Evolutionary conservation across 164 flowering plant species (phyloP), one percentile per base, ranked within the genome.

Genomic region (Vitis cinerea): DNA sequence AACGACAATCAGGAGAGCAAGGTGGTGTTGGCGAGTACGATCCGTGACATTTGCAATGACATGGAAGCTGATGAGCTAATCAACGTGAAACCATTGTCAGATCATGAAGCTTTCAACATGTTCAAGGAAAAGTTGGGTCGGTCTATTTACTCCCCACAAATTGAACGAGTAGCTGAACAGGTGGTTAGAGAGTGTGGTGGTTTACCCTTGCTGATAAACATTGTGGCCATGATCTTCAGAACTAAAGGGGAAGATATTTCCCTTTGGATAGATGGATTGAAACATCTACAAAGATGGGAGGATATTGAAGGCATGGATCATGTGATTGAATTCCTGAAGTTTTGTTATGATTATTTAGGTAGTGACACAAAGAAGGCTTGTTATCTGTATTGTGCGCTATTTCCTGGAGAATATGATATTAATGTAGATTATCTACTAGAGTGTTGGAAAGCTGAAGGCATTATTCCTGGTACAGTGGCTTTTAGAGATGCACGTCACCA

Each of bases 391-490:
- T 12, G 63, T 14, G 56, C 63, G 15, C 8, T 71, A 10, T 71
- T 54, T 49, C 67, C 67, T 14, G 68, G 53, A 64, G 68, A 71
- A 4, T 44, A 6, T 54, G 37, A 56, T 4, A 71, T 64, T 15
- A 12, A 30, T 37, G 13, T 8, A 16, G 61, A 71, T 55, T 44
- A 54, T 0, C 55, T 71, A 62, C 8, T 64, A 16, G 68, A 71
- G n/a, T 66, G 63, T 66, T 72, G 68, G 75, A 66, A 5, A 9
- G 75, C 70, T 29, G 50, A 44, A 31, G 75, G 60, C 8, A 23
- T 65, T 8, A 30, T 63, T 12, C 49, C 37, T 9, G 51, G 9
- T 11, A 14, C n/a, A 1, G 27, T 14, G 11, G 48, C 51, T 5
- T 47, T n/a, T 5, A 23, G 44, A 53, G 50, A 9, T 52, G 53